Conservation (phyloP, 441 rosid genomes). For the Euphorbia corollata region DNA sequence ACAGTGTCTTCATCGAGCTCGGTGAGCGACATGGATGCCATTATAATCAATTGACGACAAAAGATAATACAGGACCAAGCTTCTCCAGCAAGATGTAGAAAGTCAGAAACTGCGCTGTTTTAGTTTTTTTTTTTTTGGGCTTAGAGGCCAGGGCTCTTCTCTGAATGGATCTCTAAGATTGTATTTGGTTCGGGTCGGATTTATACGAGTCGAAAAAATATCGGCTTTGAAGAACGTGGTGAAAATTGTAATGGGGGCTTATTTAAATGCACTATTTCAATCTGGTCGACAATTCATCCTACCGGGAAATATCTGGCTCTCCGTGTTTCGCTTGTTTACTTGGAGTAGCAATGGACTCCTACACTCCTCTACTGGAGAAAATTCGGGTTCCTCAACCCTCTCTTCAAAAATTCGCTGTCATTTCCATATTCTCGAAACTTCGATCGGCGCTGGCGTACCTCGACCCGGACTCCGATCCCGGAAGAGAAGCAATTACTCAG, state of each 20-base stretch:
- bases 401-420: slow-evolving; percentile 70
- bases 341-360: slow-evolving; percentile 42
- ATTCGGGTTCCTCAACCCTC: slow-evolving; percentile 77
- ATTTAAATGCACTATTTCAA: not conserved
- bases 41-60: not conserved
- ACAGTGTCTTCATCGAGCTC: slow-evolving; percentile 61
- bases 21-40: slow-evolving; percentile 38
- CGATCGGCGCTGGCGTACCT: slow-evolving; percentile 46
- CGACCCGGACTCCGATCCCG: slow-evolving; percentile 53
- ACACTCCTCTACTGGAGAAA: slow-evolving; percentile 56
- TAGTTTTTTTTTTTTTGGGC: no score
- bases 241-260: not conserved
- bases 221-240: not conserved
- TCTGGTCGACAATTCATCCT: not conserved
- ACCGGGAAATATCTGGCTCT: no score
- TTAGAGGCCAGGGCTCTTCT: no score
- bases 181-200: no score
- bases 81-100: not conserved
- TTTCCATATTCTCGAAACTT: slow-evolving; percentile 69
- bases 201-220: no score
- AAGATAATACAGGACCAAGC: not conserved
- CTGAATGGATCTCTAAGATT: no score
- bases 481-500: slow-evolving; percentile 47
- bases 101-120: no score
- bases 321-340: not conserved